Conservation (phyloP, 306 rosid species). For the Lotus japonicus region DNA sequence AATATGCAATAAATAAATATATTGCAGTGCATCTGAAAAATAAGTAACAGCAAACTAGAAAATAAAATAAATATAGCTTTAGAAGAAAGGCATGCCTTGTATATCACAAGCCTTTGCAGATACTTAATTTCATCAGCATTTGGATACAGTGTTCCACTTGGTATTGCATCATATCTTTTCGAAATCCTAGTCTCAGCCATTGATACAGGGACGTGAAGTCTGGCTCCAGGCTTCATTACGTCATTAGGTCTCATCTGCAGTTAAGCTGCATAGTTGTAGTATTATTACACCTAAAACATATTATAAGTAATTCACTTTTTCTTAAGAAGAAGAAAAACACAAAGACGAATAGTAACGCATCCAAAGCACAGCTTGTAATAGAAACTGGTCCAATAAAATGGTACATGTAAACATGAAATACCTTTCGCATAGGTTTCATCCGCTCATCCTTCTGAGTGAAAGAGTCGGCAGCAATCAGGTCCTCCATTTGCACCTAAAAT, state of each 20-base stretch:
- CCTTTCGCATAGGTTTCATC: conserved; percentile 48
- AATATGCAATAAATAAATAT: background rate
- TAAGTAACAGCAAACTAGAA: conserved; percentile 11
- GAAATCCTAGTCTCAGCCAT: conserved; percentile 77
- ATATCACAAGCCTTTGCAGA: conserved; percentile 83
- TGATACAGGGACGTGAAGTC: conserved; percentile 66
- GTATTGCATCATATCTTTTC: conserved; percentile 80
- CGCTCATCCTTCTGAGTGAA: conserved; percentile 30
- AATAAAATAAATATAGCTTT: conserved; percentile 9
- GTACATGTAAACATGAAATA: conserved; percentile 23
- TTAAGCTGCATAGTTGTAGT: conserved; percentile 41
- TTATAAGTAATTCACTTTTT: conserved; percentile 8
- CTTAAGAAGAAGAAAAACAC: background rate
- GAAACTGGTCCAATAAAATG: conserved; percentile 4
- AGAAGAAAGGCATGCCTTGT: conserved; percentile 54
- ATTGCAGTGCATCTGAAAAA: background rate
- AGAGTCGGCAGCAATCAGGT: conserved; percentile 18
- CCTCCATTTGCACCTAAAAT: conserved; percentile 63
- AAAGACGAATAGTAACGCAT: background rate
- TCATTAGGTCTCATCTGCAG: conserved; percentile 75
- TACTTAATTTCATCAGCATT: conserved; percentile 93
- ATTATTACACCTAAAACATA: conserved; percentile 29
- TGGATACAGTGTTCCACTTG: conserved; percentile 87
- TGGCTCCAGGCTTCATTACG: conserved; percentile 60
- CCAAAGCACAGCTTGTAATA: conserved; percentile 1